Evolutionary conservation across 768 basidiomycete species (phyloP), one percentile per base, ranked within the genome.

Genomic region (Amanita polypyramis): DNA sequence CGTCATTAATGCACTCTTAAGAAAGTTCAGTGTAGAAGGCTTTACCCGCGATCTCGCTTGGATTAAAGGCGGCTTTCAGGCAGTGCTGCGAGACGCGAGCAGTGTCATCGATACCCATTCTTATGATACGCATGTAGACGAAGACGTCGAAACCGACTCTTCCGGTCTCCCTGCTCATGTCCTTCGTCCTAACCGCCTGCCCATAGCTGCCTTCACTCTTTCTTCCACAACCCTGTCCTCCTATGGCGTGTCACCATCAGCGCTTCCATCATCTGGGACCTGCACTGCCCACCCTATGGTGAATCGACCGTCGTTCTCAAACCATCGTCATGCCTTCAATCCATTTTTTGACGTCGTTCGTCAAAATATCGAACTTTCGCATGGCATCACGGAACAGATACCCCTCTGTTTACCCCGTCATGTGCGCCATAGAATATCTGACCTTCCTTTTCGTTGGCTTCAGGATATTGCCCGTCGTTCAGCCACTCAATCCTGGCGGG

Each of bases 281-380:
- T 51, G 54, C 25, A 53, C 56, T 15, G 50, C 53, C n/a, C 52
- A 56, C 40, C 51, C 54, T 50, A 54, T 27, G 25, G 7, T 7
- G 25, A 27, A 27, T 27, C 25, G 25, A 27, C 25, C 7, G 19
- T 25, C 29, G 20, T 49, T 20, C 36, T 50, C 21, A 45, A 43
- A 42, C 53, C 53, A 58, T 43, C 60, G 62, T 25, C 62, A 65
- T 8, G 62, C 82, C 4, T 79, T 73, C 55, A 97, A 95, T 61
- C 95, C 95, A 8, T 98, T 98, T 68, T 97, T 90, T 55, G 94
- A 98, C 64, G 84, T 86, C 56, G 87, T 98, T 56, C 81, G 87
- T 33, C 88, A 92, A 65, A 89, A 91, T 55, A 61, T 80, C 2
- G 92, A 96, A 65, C 77, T 96, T 19, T 76, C 82, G 2, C 70